Conservation (phyloP, 768 basidiomycete species). For the Trametes coccinea region DNA sequence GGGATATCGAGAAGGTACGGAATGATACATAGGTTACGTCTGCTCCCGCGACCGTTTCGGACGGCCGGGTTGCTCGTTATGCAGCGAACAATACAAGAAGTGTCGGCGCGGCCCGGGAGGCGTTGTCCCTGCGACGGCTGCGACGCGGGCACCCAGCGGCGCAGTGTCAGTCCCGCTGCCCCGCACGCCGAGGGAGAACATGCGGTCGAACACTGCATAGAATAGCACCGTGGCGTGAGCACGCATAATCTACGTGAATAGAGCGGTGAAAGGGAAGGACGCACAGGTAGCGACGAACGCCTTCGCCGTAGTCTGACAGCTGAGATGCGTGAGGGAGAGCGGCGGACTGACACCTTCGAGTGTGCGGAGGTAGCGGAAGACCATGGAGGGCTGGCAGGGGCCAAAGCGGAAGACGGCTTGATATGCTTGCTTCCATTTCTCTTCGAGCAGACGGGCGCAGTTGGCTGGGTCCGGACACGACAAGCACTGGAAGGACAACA, state of each 20-base stretch:
- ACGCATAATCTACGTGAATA: neutral
- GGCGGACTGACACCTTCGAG: conserved; percentile 91
- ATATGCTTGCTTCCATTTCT: conserved; percentile 92
- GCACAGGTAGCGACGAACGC: conserved; percentile 83
- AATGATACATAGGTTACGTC: neutral
- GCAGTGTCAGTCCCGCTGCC: conserved; percentile 68
- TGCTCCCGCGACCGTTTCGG: conserved; percentile 46
- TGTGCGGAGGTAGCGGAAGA: conserved; percentile 87
- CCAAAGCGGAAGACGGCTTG: conserved; percentile 86
- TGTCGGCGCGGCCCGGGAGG: conserved; percentile 75
- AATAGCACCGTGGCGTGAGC: neutral
- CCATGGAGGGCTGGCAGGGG: conserved; percentile 88
- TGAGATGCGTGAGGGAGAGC: conserved; percentile 79
- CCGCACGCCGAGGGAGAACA: conserved; percentile 87
- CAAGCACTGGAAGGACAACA: conserved; percentile 51
- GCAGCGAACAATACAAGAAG: conserved; percentile 80
- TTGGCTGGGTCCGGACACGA: conserved; percentile 78
- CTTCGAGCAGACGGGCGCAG: conserved; percentile 85
- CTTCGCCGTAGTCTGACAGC: conserved; percentile 87
- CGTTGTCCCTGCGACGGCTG: conserved; percentile 59
- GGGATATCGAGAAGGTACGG: neutral
- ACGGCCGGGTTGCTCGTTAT: conserved; percentile 54
- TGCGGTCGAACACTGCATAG: conserved; percentile 75
- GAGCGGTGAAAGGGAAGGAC: neutral
- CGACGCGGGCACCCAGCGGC: conserved; percentile 61